Percentiles rank a stretch among this genome's conserved stretches.
Evolutionary conservation across 495 filamentous ascomycete genomes (phyloP).

Genomic region (Thermochaetoides thermophila): DNA sequence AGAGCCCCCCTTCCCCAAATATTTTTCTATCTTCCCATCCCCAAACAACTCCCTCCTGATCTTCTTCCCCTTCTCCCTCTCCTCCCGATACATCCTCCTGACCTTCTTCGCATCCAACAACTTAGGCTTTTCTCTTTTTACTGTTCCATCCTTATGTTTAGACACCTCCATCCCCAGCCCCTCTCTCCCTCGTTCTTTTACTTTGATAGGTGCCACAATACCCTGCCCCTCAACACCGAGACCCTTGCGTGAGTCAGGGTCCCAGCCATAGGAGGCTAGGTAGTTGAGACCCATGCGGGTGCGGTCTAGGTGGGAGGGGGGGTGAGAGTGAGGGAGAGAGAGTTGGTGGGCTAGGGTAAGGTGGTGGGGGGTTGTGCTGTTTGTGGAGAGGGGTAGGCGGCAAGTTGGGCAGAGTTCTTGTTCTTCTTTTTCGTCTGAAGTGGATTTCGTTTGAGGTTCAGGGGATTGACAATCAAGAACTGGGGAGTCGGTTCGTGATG

Average conservation of each 20-base stretch:
- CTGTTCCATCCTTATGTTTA: conserved; percentile 17
- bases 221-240: conserved; percentile 61
- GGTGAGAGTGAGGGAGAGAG: conserved; percentile 63
- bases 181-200: conserved; percentile 55
- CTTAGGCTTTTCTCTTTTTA: conserved; percentile 33
- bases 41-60: conserved; percentile 53
- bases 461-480: no score
- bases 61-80: conserved; percentile 46
- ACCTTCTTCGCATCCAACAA: conserved; percentile 58
- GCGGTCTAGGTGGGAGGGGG: conserved; percentile 75
- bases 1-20: no score
- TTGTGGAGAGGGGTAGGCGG: conserved; percentile 19
- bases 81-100: conserved; percentile 42
- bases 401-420: conserved; percentile 18
- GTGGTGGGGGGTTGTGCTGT: conserved; percentile 39
- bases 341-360: conserved; percentile 69
- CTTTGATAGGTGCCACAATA: conserved; percentile 59
- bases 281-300: conserved; percentile 58
- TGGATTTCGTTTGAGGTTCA: neutral
- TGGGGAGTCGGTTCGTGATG: neutral
- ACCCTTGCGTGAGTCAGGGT: conserved; percentile 63
- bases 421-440: neutral
- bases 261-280: conserved; percentile 70
- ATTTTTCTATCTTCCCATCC: conserved; percentile 48
- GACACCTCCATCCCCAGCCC: conserved; percentile 53